Evolutionary conservation across 2,329 filamentous ascomycete genomes (phyloP), one percentile per base, ranked within the genome.

Genomic region (Tolypocladium cylindrosporum): DNA sequence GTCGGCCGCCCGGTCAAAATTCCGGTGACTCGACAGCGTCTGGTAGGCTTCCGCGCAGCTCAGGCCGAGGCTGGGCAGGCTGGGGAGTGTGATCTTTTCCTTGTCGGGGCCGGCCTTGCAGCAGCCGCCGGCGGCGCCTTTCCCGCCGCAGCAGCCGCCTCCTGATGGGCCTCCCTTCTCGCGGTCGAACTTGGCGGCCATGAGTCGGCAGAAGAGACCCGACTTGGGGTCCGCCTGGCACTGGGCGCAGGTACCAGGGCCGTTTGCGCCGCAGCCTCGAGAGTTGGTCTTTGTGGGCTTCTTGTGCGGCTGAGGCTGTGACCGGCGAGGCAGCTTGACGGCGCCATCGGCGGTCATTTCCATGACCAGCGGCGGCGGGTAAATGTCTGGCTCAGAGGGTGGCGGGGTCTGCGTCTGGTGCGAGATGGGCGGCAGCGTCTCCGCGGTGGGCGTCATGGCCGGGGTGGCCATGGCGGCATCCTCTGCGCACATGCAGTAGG

Each of bases 401-500:
- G 82, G 82, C 13, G 82, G 82, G 3, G 82, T 85, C 61, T 80
- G 78, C 37, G 75, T 78, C 69, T 82, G 81, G 61, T 76, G 71
- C 14, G 68, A 76, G 56, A 75, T 68, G 34, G 74, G 72, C 36
- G 75, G 72, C 8, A 76, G 70, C 1, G 72, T 69, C 45, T 77
- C 74, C 16, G 57, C 54, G 7, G 74, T 67, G 1, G 70, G 69
- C 14, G 74, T 71, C 64, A 75, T 72, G 55, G 73, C 71, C 1
- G 75, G 71, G 39, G 71, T 72, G 11, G 69, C 71, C 61, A 75
- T 68, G 31, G 75, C 72, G 24, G 75, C 72, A 45, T 63, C 61
- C 62, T 92, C 89, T 31, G 89, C 89, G 71, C 90, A 94, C 63
- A 91, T 85, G 67, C 90, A 94, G 65, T 90, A 90, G 0, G 87